phyloP scores from a whole-genome alignment of 2,329 filamentous ascomycete species.

The Setomelanomma holmii region DNA sequence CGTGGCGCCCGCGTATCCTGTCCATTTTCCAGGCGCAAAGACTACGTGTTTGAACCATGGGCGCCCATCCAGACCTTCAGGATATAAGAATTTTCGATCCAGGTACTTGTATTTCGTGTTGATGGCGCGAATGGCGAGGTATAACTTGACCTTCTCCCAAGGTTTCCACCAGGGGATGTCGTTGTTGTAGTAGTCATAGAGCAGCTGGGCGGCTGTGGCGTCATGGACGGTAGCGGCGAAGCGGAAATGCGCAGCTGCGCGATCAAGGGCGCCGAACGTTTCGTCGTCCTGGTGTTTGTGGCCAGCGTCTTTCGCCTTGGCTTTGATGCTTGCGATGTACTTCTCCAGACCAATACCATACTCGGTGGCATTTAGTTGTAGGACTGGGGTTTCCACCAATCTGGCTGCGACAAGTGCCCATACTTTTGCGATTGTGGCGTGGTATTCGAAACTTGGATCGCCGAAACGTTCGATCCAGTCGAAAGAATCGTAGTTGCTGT shows the following conservation, averaged over 20 bases:
- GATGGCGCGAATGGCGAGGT: slow-evolving; percentile 67
- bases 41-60: slow-evolving; percentile 95
- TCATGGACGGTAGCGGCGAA: slow-evolving; percentile 61
- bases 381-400: slow-evolving; percentile 55
- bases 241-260: slow-evolving; percentile 58
- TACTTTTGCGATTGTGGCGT: slow-evolving; percentile 58
- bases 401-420: slow-evolving; percentile 56
- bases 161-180: slow-evolving; percentile 80
- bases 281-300: slow-evolving; percentile 35
- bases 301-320: slow-evolving; percentile 30
- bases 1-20: slow-evolving; percentile 80
- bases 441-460: slow-evolving; percentile 68
- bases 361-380: slow-evolving; percentile 56
- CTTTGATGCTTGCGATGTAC: slow-evolving; percentile 54
- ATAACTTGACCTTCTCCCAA: slow-evolving; percentile 70
- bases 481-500: slow-evolving; percentile 84
- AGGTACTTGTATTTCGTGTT: slow-evolving; percentile 86
- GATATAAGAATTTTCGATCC: slow-evolving; percentile 80
- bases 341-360: slow-evolving; percentile 52
- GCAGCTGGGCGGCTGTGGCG: slow-evolving; percentile 55
- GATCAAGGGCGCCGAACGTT: slow-evolving; percentile 57
- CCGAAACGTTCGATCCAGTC: slow-evolving; percentile 84
- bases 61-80: slow-evolving; percentile 77
- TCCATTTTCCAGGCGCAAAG: slow-evolving; percentile 91
- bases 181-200: slow-evolving; percentile 53